Base-by-base conservation (phyloP, 441 rosid species). In the Erodium texanum region DNA sequence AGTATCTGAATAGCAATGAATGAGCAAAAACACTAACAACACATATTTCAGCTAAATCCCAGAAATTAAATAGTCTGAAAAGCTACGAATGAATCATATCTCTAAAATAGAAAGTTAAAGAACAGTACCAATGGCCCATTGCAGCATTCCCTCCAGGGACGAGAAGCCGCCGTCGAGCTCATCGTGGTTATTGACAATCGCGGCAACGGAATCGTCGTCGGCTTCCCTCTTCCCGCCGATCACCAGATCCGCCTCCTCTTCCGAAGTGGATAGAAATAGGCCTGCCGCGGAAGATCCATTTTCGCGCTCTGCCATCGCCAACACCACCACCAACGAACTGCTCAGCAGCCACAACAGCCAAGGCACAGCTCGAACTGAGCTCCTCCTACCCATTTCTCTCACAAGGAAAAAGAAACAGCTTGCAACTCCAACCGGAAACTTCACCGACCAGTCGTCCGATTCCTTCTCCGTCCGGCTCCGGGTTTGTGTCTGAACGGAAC, bases 81-180 rank as follows among this genome's bases (percentile, higher is more conserved):
- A 27, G 29, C 29, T 27, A 27, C 4, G 41, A 56, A 9, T 20
- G 24, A 56, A 1, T 56, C 23, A 56, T 9, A 12, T 4, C 20
- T 45, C 50, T 45, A 3, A 15, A 15, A 45, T n/a, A 36, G 23
- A 54, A 52, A 19, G 18, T 0, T 7, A 54, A 16, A 0, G 61
- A 54, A 54, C 11, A 19, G 10, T 54, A 54, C 61, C 61, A 6
- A 52, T 52, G 59, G 59, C 59, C 59, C 59, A 93, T 74, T 87
- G 94, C 71, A 93, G 71, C 96, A 93, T 90, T 64, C 96, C 91
- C 2, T 93, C 98, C 1, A 93, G 82, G 22, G 96, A 84, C 75
- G 98, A 86, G 63, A 90, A 90, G 22, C 94, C 96, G 54, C 97
- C 94, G 65, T 93, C 98, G 24, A 83, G 68, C 64, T 82, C 85